These are phyloP conservation scores for Rhizopus delemar DNA, from an alignment of 371 early-diverging fungal species.

Conservation along the genomic window DNA sequence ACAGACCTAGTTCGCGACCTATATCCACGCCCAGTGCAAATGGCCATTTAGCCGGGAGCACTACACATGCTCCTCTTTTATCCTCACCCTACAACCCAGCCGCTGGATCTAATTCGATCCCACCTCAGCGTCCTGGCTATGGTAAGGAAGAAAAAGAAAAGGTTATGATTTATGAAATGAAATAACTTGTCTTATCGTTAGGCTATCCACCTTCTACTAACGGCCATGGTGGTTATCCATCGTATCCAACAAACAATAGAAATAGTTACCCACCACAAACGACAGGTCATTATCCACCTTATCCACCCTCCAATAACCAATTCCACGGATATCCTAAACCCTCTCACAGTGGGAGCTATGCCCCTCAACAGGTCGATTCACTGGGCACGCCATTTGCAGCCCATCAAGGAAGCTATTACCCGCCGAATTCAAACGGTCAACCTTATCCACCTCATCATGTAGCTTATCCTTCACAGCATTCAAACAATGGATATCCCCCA, in stretches of 20 bases:
- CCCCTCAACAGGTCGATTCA: slow-evolving; percentile 14
- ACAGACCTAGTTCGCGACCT: slow-evolving; percentile 22
- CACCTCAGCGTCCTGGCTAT: slow-evolving; percentile 6
- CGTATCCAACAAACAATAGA: slow-evolving; percentile 8
- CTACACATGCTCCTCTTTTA: slow-evolving; percentile 21
- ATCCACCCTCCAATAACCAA: slow-evolving; percentile 5
- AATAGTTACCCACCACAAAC: slow-evolving; percentile 18
- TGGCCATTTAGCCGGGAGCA: background rate
- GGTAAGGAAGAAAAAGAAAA: background rate
- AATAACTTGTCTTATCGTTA: background rate
- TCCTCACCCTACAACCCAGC: slow-evolving; percentile 28
- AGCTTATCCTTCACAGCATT: slow-evolving; percentile 17
- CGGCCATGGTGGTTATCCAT: slow-evolving; percentile 7
- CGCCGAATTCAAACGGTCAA: slow-evolving; percentile 2
- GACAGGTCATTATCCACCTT: slow-evolving; percentile 14
- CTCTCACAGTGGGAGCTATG: slow-evolving; percentile 13
- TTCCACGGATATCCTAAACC: slow-evolving; percentile 29
- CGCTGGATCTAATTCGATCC: background rate
- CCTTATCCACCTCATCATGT: slow-evolving; percentile 14
- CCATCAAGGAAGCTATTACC: slow-evolving; percentile 24
- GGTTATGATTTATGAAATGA: background rate
- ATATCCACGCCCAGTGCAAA: background rate
- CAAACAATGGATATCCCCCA: slow-evolving; percentile 17
- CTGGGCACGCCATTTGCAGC: slow-evolving; percentile 37
- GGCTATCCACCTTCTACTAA: slow-evolving; percentile 17